Base-by-base conservation (phyloP, 768 basidiomycete species). In the Russula ochroleuca region DNA sequence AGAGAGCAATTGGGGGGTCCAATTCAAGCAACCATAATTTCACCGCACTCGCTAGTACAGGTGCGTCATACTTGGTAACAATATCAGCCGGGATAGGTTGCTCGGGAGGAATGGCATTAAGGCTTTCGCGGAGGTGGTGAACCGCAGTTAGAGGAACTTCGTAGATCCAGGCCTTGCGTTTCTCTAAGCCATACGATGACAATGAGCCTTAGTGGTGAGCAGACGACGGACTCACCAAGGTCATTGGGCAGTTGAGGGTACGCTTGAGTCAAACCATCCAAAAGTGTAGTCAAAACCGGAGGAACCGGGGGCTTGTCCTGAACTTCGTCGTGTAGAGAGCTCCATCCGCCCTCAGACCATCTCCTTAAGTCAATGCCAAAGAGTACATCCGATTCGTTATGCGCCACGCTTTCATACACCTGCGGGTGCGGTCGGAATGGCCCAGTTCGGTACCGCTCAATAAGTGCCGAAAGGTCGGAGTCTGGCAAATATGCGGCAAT, bases 1-100 rank as follows among this genome's bases (percentile, higher is more conserved):
- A 96, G 52, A 90, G 76, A 19, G 85, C 82, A 13, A 97, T 73
- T 31, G 96, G 94, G 9, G 92, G 91, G 70, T 93, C 86, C 31
- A 98, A 81, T 73, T 98, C 95, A n/a, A 97, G 79, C 25, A 87
- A 72, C 91, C 93, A 98, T 15, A 98, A 76, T 75, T 95, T 98
- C 71, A 95, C 75, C 15, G 85, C 79, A 59, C 87, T 86, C 2
- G 95, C 94, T 35, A 96, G 82, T 21, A 96, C 85, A 17, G 95
- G 93, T 0, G 88, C 81, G 70, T 98, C 93, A 72, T 89, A 92
- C 67, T 85, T 85, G 31, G 79, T 78, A 17, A 91, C 76, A 67
- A 90, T 83, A 23, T 86, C 79, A 13, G 75, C 67, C 7, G 82
- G 75, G 35, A 84, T 77, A 49, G 79, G 77, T 35, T 78, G 73